Evolutionary conservation across 179 eudicot species (phyloP), one percentile per base, ranked within the genome.

Genomic region (Gypsophila paniculata): DNA sequence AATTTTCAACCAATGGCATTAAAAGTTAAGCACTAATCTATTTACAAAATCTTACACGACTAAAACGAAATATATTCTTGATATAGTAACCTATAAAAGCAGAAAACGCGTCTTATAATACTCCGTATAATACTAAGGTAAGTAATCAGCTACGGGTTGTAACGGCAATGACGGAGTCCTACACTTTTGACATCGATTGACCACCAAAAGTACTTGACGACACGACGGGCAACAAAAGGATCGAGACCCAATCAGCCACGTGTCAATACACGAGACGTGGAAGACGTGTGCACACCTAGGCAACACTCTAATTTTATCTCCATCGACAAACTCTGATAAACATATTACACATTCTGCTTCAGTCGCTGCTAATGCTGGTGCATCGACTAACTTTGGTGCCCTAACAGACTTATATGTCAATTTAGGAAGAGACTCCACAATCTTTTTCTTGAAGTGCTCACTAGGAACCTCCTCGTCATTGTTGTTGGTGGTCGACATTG

Each of bases 191-290:
- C 75, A 65, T 6, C 36, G 58, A 1, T 6, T 32, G 15, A 64
- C 68, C 2, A 49, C 54, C 46, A 77, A n/a, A 21, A n/a, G n/a
- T n/a, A 29, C 18, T 34, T 49, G 76, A 21, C 74, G 77, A 29
- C 77, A 78, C 2, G 77, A 68, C 0, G 77, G 81, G 54, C 79
- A 76, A n/a, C 74, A 52, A 5, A 54, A 74, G 3, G 81, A 73
- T 53, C 29, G 51, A 22, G 77, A 73, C 22, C 22, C 66, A 36
- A 76, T 59, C 11, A 78, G 11, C 81, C 77, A 78, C 23, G 17
- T 73, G 51, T 73, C 74, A 23, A 78, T 69, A 49, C 81, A 74
- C 18, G 18, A 58, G 2, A 73, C 59, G 14, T 73, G 80, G 26
- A 77, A 77, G 5, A 67, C 70, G 18, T 77, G 80, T 25, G 15